Evolutionary conservation across 108 stramenopile genomes (phyloP), one percentile per base, ranked within the genome.

Genomic region (Fistulifera solaris): DNA sequence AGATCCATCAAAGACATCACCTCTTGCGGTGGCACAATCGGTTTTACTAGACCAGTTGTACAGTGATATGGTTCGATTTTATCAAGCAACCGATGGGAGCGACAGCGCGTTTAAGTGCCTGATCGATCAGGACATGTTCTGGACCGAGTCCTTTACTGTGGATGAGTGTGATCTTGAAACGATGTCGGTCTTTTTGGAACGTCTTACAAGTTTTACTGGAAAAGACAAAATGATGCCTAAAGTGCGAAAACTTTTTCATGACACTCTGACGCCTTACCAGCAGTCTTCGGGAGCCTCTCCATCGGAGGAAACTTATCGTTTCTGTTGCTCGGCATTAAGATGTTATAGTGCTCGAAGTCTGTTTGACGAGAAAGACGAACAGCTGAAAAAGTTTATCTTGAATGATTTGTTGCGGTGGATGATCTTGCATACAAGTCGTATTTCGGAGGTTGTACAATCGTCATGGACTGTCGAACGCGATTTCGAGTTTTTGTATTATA

Each of bases 371-470:
- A 50, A 26, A 21, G 31, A 61, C 38, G 40, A 53, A 41, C 2
- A 31, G 8, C 38, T 84, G 24, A 73, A 84, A 44, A 25, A 35
- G 4, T 85, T 89, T 40, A 62, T 84, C 52, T 63, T 84, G 62
- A 84, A 86, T 40, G 72, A 86, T 65, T 40, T 90, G 1, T 63
- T 90, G 16, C 56, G 71, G 40, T 90, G 88, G 88, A 65, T 82
- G 16, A 55, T 86, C 19, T 43, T 81, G 27, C 88, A 86, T 57
- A 69, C 81, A 8, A 70, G 78, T 38, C 48, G 66, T 6, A 18
- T 63, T 27, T 61, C 66, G 8, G 52, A 43, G 8, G 48, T 45
- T 45, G 18, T 21, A 31, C n/a, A 44, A 40, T 38, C 15, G 11
- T 14, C 46, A 16, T n/a, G 18, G 8, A 41, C 62, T 12, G 56